Conservation (phyloP, 177 flowering plant species). For the Tripterygium wilfordii region DNA sequence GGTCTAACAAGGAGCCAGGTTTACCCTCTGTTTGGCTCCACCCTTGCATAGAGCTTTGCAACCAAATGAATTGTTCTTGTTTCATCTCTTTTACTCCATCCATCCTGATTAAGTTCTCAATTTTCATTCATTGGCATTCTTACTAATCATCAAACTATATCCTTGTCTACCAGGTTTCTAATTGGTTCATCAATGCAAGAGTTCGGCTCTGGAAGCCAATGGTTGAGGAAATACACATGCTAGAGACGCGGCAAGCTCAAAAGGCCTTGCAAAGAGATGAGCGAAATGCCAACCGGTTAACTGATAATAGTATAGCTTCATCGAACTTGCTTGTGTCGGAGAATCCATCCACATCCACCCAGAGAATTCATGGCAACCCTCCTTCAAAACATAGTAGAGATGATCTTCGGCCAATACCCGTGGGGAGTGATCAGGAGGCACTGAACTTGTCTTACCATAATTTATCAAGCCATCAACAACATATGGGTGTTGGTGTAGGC, state of each 20-base stretch:
- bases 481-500: conserved; percentile 29
- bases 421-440: conserved; percentile 16
- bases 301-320: conserved; percentile 23
- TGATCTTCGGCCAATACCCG: conserved; percentile 23
- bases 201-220: conserved; percentile 91
- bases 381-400: conserved; percentile 37
- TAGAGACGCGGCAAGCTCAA: conserved; percentile 52
- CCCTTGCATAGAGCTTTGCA: too few relatives aligned
- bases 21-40: neutral
- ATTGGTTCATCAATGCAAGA: conserved; percentile 83
- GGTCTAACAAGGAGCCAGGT: conserved; percentile 92
- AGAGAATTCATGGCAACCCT: conserved; percentile 23
- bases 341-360: conserved; percentile 27
- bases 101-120: neutral
- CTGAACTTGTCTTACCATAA: conserved; percentile 30
- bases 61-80: neutral
- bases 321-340: conserved; percentile 19
- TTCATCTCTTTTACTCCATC: neutral
- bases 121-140: too few relatives aligned
- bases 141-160: too few relatives aligned
- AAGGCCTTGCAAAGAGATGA: conserved; percentile 32
- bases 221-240: conserved; percentile 85
- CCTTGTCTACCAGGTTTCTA: conserved; percentile 48
- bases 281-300: conserved; percentile 14
- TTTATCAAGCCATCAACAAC: conserved; percentile 26